phyloP scores from a whole-genome alignment of 2,329 filamentous ascomycete genomes.

The Akanthomyces uredinophilus region DNA sequence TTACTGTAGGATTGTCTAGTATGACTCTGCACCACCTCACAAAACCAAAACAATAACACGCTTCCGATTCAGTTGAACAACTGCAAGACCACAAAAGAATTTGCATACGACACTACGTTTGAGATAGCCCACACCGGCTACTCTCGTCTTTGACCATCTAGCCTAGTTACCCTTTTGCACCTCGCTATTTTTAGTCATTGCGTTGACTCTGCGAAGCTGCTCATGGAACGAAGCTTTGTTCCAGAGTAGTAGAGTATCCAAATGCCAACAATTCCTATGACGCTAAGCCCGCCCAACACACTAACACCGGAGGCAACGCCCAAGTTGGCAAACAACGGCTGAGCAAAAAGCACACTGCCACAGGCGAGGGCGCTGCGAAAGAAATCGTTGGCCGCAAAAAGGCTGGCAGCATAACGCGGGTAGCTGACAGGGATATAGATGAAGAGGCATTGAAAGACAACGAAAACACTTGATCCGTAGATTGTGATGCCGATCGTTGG shows the following conservation, averaged over 20 bases:
- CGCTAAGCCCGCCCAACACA: conserved; percentile 18
- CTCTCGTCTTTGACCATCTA: too few relatives aligned
- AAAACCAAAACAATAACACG: too few relatives aligned
- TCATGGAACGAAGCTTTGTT: not conserved
- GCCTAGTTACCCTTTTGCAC: too few relatives aligned
- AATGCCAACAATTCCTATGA: conserved; percentile 15
- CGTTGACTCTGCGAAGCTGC: not conserved
- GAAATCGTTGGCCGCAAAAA: conserved; percentile 20
- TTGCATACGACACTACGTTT: too few relatives aligned
- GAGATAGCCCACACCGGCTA: too few relatives aligned
- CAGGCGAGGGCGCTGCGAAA: conserved; percentile 16
- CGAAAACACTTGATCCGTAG: conserved; percentile 50
- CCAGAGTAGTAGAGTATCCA: conserved; percentile 14
- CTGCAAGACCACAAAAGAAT: too few relatives aligned
- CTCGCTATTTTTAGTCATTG: too few relatives aligned
- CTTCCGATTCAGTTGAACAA: too few relatives aligned
- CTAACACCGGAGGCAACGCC: conserved; percentile 18
- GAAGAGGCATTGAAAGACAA: conserved; percentile 19
- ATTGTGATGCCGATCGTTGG: conserved; percentile 50
- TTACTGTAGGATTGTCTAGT: too few relatives aligned
- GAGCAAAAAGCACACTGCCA: conserved; percentile 16
- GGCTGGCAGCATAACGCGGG: conserved; percentile 18
- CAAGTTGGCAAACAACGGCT: conserved; percentile 18
- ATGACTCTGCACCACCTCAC: too few relatives aligned
- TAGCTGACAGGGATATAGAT: conserved; percentile 21